Evolutionary conservation across 257 asterid genomes (phyloP).

Genomic region (Solanum piurae): DNA sequence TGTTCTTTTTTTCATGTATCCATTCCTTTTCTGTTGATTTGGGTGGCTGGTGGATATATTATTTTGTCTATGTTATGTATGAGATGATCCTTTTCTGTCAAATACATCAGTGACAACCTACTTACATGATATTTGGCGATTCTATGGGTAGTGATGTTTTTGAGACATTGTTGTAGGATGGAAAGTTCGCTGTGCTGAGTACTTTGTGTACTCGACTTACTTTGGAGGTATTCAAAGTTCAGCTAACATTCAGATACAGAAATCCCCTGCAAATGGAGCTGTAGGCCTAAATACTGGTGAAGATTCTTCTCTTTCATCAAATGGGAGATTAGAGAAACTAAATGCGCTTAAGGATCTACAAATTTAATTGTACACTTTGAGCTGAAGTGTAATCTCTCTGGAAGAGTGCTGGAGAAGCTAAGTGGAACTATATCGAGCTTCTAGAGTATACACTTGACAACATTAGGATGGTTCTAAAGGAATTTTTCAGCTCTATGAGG

Average conservation of each 20-base stretch:
- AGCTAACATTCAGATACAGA: conserved; percentile 29
- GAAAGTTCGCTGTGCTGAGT: conserved; percentile 69
- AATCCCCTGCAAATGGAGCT: conserved; percentile 43
- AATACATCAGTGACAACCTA: background rate
- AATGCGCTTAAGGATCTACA: conserved; percentile 46
- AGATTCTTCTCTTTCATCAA: conserved; percentile 24
- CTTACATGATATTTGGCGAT: background rate
- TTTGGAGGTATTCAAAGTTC: conserved; percentile 74
- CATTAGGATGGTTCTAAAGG: background rate
- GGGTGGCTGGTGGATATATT: background rate
- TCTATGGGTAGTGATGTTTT: background rate
- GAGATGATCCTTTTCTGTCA: background rate
- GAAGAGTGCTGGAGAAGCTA: background rate
- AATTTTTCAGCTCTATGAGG: background rate
- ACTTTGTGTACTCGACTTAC: conserved; percentile 60
- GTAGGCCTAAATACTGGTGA: conserved; percentile 17
- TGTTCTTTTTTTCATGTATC: background rate
- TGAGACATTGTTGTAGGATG: conserved; percentile 49
- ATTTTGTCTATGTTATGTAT: background rate
- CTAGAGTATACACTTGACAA: background rate
- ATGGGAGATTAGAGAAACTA: conserved; percentile 50
- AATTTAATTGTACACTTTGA: conserved; percentile 20
- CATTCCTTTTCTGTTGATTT: background rate
- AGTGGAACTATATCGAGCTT: background rate
- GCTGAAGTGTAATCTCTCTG: conserved; percentile 9